These are phyloP conservation scores for Tillandsia leiboldiana DNA, from an alignment of 176 grass and related monocot genomes.

Conservation along the genomic window DNA sequence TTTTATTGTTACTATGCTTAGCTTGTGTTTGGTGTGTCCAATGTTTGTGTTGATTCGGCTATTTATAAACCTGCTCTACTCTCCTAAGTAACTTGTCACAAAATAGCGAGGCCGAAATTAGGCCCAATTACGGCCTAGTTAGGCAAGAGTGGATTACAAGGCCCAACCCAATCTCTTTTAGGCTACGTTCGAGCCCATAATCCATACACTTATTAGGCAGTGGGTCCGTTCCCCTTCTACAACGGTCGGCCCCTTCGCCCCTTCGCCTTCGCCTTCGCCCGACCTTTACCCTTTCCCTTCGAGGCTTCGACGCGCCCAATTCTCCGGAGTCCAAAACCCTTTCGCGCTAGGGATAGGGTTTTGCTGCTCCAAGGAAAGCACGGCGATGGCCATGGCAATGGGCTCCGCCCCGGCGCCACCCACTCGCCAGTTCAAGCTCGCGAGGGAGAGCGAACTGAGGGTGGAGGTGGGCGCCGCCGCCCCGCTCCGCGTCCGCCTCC, in stretches of 20 bases:
- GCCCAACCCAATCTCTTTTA: neutral
- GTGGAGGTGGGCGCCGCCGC: slow-evolving; percentile 63
- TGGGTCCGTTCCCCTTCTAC: neutral
- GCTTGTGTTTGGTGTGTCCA: too few species aligned
- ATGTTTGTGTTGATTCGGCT: too few species aligned
- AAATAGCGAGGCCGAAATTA: too few species aligned
- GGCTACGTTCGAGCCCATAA: too few species aligned
- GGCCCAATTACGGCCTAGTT: too few species aligned
- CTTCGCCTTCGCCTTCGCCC: neutral
- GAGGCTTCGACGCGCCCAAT: too few species aligned
- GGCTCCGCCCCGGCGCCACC: slow-evolving; percentile 15
- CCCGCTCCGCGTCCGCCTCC: slow-evolving; percentile 67
- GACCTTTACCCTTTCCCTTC: neutral
- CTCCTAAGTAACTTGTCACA: too few species aligned
- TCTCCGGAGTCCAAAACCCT: neutral
- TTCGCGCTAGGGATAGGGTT: neutral
- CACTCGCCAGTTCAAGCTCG: slow-evolving; percentile 52
- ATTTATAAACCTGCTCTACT: too few species aligned
- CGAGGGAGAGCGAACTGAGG: slow-evolving; percentile 67
- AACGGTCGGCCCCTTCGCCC: neutral
- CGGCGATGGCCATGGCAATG: slow-evolving; percentile 8
- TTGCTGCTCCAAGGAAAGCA: neutral
- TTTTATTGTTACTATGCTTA: too few species aligned
- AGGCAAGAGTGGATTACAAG: neutral
- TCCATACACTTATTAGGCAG: too few species aligned